Evolutionary conservation across 2,329 filamentous ascomycete genomes (phyloP).

Genomic region (Colletotrichum musicola): DNA sequence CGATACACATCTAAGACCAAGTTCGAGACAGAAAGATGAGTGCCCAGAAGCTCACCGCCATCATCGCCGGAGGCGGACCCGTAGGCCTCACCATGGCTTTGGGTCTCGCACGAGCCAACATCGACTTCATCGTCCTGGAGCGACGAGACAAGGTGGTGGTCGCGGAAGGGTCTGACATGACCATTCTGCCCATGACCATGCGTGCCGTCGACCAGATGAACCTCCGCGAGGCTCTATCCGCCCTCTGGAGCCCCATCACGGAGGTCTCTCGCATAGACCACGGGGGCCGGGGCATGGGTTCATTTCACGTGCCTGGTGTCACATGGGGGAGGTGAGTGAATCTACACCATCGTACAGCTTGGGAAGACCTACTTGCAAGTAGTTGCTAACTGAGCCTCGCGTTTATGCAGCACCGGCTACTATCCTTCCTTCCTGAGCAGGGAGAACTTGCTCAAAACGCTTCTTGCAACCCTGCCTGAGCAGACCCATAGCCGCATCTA

Average conservation of each 20-base stretch:
- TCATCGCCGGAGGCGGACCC: conserved; percentile 45
- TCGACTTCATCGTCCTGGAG: conserved; percentile 25
- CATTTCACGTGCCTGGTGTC: neutral
- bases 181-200: conserved; percentile 46
- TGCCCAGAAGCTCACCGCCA: neutral
- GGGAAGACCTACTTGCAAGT: neutral
- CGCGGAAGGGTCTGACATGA: conserved; percentile 48
- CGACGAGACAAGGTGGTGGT: conserved; percentile 43
- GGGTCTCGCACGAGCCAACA: conserved; percentile 42
- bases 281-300: neutral
- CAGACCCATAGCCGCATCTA: conserved; percentile 44
- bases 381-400: neutral
- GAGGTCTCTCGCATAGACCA: neutral
- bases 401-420: conserved; percentile 41
- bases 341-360: neutral
- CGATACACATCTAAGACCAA: neutral
- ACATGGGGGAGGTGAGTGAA: neutral
- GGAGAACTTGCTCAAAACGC: conserved; percentile 47
- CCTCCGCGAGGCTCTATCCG: conserved; percentile 35
- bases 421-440: conserved; percentile 48
- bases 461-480: conserved; percentile 46
- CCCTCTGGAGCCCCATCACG: neutral
- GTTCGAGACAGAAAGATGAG: neutral
- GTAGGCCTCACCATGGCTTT: conserved; percentile 46
- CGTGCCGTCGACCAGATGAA: conserved; percentile 51